Evolutionary conservation across 139 green algal genomes (phyloP).

Genomic region (Coelastrella sp.): DNA sequence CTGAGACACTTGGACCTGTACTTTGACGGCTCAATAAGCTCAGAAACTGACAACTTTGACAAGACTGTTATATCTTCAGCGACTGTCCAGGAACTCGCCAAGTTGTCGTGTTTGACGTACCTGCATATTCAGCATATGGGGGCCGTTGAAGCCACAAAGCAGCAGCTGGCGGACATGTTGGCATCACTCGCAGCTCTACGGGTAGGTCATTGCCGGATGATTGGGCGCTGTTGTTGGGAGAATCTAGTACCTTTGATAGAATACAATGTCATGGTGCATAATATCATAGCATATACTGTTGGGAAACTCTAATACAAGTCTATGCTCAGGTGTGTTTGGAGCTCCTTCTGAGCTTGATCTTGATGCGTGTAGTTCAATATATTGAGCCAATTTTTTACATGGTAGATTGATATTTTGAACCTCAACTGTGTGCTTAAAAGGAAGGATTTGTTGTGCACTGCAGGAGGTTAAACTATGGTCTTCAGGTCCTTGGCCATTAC

Average conservation of each 20-base stretch:
- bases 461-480: background rate
- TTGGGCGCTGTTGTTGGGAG: too few species aligned
- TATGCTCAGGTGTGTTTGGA: too few species aligned
- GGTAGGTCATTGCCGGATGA: background rate
- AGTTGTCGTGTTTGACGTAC: background rate
- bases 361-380: too few species aligned
- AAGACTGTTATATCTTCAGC: background rate
- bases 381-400: too few species aligned
- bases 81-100: background rate
- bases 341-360: too few species aligned
- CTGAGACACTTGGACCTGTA: background rate
- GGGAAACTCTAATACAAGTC: too few species aligned
- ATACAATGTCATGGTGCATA: too few species aligned
- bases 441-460: too few species aligned
- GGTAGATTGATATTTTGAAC: too few species aligned
- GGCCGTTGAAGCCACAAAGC: background rate
- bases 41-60: background rate
- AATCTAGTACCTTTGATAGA: too few species aligned
- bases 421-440: too few species aligned
- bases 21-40: background rate
- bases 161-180: background rate
- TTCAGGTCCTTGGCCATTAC: background rate
- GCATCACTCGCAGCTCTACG: background rate
- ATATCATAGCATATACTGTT: too few species aligned
- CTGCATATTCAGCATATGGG: background rate